These are phyloP conservation scores for Backusella circina DNA, from an alignment of 192 early-diverging fungal genomes.

Conservation along the genomic window DNA sequence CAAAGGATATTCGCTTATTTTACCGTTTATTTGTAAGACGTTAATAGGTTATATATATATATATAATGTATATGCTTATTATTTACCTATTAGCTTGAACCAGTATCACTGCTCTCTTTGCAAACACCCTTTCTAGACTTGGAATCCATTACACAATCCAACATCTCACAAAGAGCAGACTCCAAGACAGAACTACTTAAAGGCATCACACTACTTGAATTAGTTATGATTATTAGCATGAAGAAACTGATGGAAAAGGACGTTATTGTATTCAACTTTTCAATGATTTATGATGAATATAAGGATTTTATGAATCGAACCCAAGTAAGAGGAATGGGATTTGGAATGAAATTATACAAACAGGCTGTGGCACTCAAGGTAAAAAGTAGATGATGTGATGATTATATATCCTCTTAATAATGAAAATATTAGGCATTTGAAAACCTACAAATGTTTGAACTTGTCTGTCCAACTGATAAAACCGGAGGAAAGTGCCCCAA, in stretches of 20 bases:
- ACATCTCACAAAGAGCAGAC: slow-evolving; percentile 44
- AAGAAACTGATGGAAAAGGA: slow-evolving; percentile 65
- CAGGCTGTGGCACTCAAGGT: slow-evolving; percentile 84
- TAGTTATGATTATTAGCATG: slow-evolving; percentile 77
- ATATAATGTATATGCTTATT: background rate
- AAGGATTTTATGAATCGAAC: slow-evolving; percentile 72
- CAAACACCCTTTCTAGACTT: slow-evolving; percentile 35
- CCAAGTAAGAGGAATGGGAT: slow-evolving; percentile 45
- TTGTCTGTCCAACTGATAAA: slow-evolving; percentile 56
- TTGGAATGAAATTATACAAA: slow-evolving; percentile 69
- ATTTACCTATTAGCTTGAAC: slow-evolving; percentile 36
- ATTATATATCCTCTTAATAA: background rate
- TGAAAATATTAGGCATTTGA: slow-evolving; percentile 71
- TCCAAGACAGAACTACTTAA: slow-evolving; percentile 52
- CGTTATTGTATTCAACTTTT: slow-evolving; percentile 81
- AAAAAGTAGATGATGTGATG: background rate
- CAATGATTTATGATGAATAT: slow-evolving; percentile 94
- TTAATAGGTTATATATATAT: too few species aligned
- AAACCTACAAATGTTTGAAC: slow-evolving; percentile 63
- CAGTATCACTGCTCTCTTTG: slow-evolving; percentile 34
- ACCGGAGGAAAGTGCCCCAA: slow-evolving; percentile 66
- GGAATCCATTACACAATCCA: slow-evolving; percentile 34
- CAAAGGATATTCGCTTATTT: slow-evolving; percentile 53
- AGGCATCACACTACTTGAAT: slow-evolving; percentile 76
- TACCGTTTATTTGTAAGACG: slow-evolving; percentile 50